Base-by-base conservation (phyloP, 192 early-diverging fungal genomes). In the Coemansia sp. region DNA sequence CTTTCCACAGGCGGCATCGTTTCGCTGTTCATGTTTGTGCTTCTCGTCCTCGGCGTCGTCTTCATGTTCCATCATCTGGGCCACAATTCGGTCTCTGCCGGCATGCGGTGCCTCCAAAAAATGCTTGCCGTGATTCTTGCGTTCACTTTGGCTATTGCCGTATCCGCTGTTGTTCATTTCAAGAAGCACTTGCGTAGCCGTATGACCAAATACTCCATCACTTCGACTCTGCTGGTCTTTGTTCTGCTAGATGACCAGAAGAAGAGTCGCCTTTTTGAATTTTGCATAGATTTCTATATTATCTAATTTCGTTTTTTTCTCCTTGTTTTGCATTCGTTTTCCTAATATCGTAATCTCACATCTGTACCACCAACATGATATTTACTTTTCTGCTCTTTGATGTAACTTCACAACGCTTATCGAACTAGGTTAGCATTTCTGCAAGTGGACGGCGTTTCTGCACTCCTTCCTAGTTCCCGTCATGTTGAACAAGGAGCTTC, bases 1-100 rank as follows among this genome's bases (percentile, higher is more conserved):
- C 23, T 48, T 48, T 2, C 23, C 20, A 5, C 8, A 7, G 45
- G 45, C 15, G 45, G 45, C 7, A 9, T 25, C 22, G 5, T 48
- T 20, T 20, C 45, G 0, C 52, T 54, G 1, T 13, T 33, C 5
- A 31, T 33, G 52, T 33, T 54, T 54, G 52, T 54, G 27, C 30
- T 54, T 17, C 29, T 54, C 14, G n/a, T 54, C 19, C 27, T 54
- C 30, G 52, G 28, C 52, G 52, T 33, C 30, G 3, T 30, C 0
- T 54, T 54, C 30, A 54, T 54, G 52, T 54, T 54, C 52, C 52
- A 54, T 17, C 30, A 17, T 15, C 52, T 30, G 11, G 52, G 29
- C 17, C 28, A 54, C n/a, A 30, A 33, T 25, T 48, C 20, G 8
- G 2, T 17, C 6, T 11, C n/a, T 29, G 52, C 52, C 9, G 52